Evolutionary conservation across 2,329 filamentous ascomycete species (phyloP).

Genomic region (Podosphaera leucotricha): DNA sequence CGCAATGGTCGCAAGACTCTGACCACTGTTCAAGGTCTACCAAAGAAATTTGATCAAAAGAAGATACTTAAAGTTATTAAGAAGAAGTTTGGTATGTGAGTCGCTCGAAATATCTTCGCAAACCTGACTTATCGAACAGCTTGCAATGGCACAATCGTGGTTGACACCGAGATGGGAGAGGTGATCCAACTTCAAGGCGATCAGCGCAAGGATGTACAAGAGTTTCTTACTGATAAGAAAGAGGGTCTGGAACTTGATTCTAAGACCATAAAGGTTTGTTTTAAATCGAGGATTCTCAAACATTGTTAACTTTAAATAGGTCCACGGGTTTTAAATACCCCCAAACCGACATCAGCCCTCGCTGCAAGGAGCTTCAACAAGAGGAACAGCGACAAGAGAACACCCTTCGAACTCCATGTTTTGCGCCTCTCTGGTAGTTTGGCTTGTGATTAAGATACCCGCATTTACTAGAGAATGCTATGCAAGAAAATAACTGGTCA

Average conservation of each 20-base stretch:
- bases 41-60: constrained; percentile 98
- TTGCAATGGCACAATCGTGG: constrained; percentile 99
- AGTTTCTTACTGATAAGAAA: constrained; percentile 92
- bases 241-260: constrained; percentile 80
- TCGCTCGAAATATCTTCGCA: background rate
- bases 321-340: constrained; percentile 37
- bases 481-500: background rate
- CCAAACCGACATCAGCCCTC: constrained; percentile 16
- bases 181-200: constrained; percentile 99
- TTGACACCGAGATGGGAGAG: constrained; percentile 90
- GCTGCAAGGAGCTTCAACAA: constrained; percentile 8
- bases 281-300: background rate
- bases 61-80: constrained; percentile 99
- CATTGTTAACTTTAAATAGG: constrained; percentile 14
- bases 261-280: constrained; percentile 79
- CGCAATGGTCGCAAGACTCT: constrained; percentile 99
- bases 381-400: background rate
- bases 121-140: constrained; percentile 24
- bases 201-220: constrained; percentile 95
- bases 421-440: constrained; percentile 8
- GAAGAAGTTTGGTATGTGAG: constrained; percentile 74
- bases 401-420: background rate
- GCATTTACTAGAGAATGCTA: constrained; percentile 14
- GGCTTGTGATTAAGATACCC: constrained; percentile 14
- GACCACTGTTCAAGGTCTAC: constrained; percentile 97